phyloP scores from a whole-genome alignment of 2,329 filamentous ascomycete genomes.

The Esteya vermicola region DNA sequence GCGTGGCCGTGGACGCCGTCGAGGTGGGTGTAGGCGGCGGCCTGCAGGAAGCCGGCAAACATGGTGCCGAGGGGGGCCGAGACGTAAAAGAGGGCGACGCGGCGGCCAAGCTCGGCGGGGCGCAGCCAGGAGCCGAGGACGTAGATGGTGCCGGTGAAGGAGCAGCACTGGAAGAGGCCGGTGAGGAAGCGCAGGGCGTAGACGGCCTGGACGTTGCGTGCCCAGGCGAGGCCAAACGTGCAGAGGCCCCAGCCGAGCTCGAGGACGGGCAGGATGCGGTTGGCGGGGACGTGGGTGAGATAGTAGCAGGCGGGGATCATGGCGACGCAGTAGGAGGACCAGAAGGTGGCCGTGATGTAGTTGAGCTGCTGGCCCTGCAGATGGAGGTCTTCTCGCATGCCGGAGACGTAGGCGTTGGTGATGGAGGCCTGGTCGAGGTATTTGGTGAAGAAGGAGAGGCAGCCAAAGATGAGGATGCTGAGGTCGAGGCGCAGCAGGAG shows the following conservation, averaged over 20 bases:
- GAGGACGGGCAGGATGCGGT: slow-evolving; percentile 1
- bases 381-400: slow-evolving; percentile 29
- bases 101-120: slow-evolving; percentile 39
- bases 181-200: slow-evolving; percentile 37
- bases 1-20: slow-evolving; percentile 32
- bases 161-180: slow-evolving; percentile 36
- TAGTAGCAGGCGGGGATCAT: slow-evolving; percentile 2
- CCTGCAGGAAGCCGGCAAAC: slow-evolving; percentile 27
- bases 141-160: slow-evolving; percentile 35
- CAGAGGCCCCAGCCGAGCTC: slow-evolving; percentile 5
- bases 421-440: no score
- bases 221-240: slow-evolving; percentile 2
- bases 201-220: slow-evolving; percentile 11
- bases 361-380: slow-evolving; percentile 24
- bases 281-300: no score
- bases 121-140: slow-evolving; percentile 20
- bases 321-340: slow-evolving; percentile 19
- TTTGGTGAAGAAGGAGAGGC: no score
- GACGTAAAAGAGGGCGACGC: slow-evolving; percentile 46
- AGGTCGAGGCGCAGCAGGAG: no score
- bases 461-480: no score
- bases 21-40: slow-evolving; percentile 37
- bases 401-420: slow-evolving; percentile 32
- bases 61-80: slow-evolving; percentile 25
- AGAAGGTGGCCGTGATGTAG: slow-evolving; percentile 19